phyloP scores from a whole-genome alignment of 2,329 filamentous ascomycete species.

The Pseudogymnoascus sp. region DNA sequence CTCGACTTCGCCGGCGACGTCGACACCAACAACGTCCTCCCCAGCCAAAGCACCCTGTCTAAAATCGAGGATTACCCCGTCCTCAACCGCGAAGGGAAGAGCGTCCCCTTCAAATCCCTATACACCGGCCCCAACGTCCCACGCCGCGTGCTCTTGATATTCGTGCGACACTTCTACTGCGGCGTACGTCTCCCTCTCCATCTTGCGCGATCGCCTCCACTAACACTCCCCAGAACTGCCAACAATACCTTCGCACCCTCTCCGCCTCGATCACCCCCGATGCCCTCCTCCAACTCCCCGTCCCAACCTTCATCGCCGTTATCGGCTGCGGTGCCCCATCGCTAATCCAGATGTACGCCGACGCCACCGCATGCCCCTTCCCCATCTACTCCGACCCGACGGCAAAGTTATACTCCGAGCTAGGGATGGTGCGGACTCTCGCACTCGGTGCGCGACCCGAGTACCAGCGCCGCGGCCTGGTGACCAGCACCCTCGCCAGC shows the following conservation, averaged over 20 bases:
- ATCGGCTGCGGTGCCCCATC: conserved; percentile 49
- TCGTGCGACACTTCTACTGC: conserved; percentile 34
- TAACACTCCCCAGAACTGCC: conserved; percentile 25
- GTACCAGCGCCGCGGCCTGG: conserved; percentile 40
- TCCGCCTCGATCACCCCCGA: conserved; percentile 23
- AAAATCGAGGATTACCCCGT: conserved; percentile 38
- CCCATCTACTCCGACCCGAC: conserved; percentile 52
- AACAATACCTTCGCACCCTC: conserved; percentile 29
- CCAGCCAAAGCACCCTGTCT: conserved; percentile 41
- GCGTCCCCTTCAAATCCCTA: conserved; percentile 26
- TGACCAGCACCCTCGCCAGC: conserved; percentile 31
- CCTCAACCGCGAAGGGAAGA: conserved; percentile 26
- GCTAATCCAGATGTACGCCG: conserved; percentile 46
- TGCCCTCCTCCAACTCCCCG: conserved; percentile 26
- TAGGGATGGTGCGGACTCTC: conserved; percentile 46
- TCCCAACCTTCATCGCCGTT: conserved; percentile 37
- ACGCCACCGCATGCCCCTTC: conserved; percentile 43
- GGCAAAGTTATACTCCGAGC: conserved; percentile 43
- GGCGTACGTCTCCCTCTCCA: conserved; percentile 20
- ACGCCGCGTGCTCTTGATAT: conserved; percentile 28
- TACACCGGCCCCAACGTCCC: conserved; percentile 29
- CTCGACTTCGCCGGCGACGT: conserved; percentile 51
- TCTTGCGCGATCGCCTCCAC: not conserved
- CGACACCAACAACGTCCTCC: conserved; percentile 48
- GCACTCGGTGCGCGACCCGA: conserved; percentile 40